Evolutionary conservation across 768 basidiomycete species (phyloP).

Genomic region (Boletus eberwhitei): DNA sequence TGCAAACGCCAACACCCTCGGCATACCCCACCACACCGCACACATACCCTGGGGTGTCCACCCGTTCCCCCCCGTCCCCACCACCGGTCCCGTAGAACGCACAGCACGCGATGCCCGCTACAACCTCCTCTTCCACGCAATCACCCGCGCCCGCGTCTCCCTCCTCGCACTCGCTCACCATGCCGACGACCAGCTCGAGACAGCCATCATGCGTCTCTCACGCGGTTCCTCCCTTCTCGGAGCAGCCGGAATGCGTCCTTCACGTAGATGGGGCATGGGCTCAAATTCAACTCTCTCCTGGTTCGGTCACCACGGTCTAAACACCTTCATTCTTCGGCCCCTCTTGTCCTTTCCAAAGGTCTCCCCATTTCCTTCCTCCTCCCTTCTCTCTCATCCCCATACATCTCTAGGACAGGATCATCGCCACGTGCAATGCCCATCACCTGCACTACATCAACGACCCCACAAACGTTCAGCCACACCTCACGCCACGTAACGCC

Average conservation of each 20-base stretch:
- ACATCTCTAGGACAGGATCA: constrained; percentile 62
- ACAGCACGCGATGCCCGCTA: constrained; percentile 60
- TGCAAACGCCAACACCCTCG: constrained; percentile 38
- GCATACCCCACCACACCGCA: constrained; percentile 44
- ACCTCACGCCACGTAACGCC: constrained; percentile 67
- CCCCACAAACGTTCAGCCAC: constrained; percentile 71
- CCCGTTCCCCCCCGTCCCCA: constrained; percentile 50
- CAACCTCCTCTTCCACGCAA: constrained; percentile 43
- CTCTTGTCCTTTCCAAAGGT: constrained; percentile 71
- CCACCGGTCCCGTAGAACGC: constrained; percentile 46
- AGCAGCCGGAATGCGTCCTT: constrained; percentile 62
- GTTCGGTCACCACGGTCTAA: constrained; percentile 56
- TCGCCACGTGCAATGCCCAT: constrained; percentile 71
- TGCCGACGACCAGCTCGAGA: constrained; percentile 82
- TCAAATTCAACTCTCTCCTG: constrained; percentile 32
- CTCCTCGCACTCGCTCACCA: constrained; percentile 72
- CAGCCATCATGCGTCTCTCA: constrained; percentile 65
- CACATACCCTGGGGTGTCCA: constrained; percentile 56
- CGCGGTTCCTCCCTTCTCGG: constrained; percentile 55
- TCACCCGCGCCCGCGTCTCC: constrained; percentile 37
- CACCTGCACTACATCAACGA: constrained; percentile 61
- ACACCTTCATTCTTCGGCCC: constrained; percentile 69
- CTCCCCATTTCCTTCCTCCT: not conserved
- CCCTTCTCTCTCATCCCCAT: not conserved
- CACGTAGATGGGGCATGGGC: constrained; percentile 82